Evolutionary conservation across 768 basidiomycete genomes (phyloP).

Genomic region (Tulasnella sp.): DNA sequence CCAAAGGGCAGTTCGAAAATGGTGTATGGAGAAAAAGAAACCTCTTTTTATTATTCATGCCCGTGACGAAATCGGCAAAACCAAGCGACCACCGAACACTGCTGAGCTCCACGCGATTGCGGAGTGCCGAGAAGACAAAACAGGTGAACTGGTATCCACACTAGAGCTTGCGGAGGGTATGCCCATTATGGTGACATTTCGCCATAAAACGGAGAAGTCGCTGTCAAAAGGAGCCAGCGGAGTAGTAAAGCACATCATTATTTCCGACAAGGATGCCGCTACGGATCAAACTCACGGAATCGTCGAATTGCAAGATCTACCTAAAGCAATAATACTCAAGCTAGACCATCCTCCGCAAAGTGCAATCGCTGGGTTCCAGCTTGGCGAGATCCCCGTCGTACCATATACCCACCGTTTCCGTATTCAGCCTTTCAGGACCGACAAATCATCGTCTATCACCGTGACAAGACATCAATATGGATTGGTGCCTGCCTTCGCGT

Average conservation of each 20-base stretch:
- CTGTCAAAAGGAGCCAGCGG: neutral
- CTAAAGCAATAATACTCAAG: neutral
- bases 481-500: neutral
- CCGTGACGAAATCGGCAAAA: neutral
- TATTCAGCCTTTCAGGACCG: neutral
- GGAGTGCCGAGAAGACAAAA: neutral
- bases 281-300: neutral
- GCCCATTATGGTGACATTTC: neutral
- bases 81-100: neutral
- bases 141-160: neutral
- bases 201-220: neutral
- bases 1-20: neutral
- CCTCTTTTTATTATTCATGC: neutral
- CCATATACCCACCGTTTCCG: neutral
- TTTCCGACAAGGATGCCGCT: neutral
- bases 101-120: neutral
- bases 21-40: neutral
- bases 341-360: neutral
- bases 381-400: neutral
- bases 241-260: neutral
- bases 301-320: neutral
- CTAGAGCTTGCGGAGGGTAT: neutral
- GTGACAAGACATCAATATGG: neutral
- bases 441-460: neutral
- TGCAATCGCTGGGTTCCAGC: neutral